These are phyloP conservation scores for Pyrenula massariospora DNA, from an alignment of 495 filamentous ascomycete genomes.

Conservation along the genomic window DNA sequence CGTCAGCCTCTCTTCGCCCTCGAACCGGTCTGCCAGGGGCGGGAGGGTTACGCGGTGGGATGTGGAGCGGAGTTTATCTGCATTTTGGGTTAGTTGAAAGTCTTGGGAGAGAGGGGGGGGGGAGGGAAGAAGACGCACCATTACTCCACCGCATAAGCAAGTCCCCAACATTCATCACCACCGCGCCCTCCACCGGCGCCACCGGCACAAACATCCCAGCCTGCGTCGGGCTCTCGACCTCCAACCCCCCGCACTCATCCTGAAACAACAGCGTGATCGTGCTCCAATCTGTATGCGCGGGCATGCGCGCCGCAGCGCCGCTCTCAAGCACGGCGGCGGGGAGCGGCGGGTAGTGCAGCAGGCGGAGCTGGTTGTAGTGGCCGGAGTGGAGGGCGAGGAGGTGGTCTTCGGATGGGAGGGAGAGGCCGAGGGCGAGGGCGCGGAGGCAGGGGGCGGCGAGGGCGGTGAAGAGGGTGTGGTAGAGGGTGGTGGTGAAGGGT, in stretches of 20 bases:
- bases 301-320: slow-evolving; percentile 35
- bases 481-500: slow-evolving; percentile 44
- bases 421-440: slow-evolving; percentile 41
- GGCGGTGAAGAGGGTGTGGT: slow-evolving; percentile 34
- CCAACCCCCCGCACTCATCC: slow-evolving; percentile 38
- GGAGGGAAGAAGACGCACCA: slow-evolving; percentile 20
- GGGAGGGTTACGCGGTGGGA: slow-evolving; percentile 42
- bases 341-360: slow-evolving; percentile 56
- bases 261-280: slow-evolving; percentile 40
- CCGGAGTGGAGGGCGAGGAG: slow-evolving; percentile 42
- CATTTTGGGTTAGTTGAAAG: neutral
- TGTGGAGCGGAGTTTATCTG: slow-evolving; percentile 41
- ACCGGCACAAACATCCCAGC: slow-evolving; percentile 41
- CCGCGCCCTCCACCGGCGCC: slow-evolving; percentile 32
- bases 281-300: slow-evolving; percentile 41
- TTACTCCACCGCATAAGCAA: slow-evolving; percentile 51
- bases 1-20: slow-evolving; percentile 31
- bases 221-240: slow-evolving; percentile 41
- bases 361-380: slow-evolving; percentile 48
- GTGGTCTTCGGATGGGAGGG: slow-evolving; percentile 34
- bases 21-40: slow-evolving; percentile 18
- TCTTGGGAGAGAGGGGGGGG: neutral
- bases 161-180: slow-evolving; percentile 50
- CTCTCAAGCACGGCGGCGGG: slow-evolving; percentile 28
- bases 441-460: slow-evolving; percentile 33